Evolutionary conservation across 2,329 filamentous ascomycete genomes (phyloP), one percentile per base, ranked within the genome.

Genomic region (Tolypocladium sp.): DNA sequence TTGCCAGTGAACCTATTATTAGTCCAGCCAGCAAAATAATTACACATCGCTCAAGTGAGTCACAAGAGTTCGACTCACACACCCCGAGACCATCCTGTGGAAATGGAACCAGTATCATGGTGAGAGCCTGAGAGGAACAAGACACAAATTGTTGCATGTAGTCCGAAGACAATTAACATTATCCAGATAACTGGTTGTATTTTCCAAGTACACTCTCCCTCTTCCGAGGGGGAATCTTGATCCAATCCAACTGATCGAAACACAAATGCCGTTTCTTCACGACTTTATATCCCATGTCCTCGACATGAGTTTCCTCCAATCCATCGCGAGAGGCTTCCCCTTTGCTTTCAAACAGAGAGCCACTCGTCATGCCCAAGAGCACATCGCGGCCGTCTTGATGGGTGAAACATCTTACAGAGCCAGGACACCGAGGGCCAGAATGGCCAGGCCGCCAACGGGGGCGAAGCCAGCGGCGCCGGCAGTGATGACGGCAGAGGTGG

Each of bases 391-490:
- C 17, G 30, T 15, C 30, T 35, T 13, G 10, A 12, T 13, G 6
- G 49, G 49, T 20, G 35, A 57, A 59, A 44, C 51, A 53, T 56
- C 42, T 74, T 74, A 75, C 70, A 75, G 71, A 63, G 73, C 72
- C 63, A 74, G 58, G 60, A 65, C 71, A 60, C 63, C 70, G 54
- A 73, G 59, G 55, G 64, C 69, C 55, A 70, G 63, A 63, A 73
- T 65, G 65, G 69, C 73, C 25, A 72, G 57, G 57, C 63, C 70
- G n/a, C 71, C 70, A 27, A 70, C 46, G 64, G 70, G 65, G 62
- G 63, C 67, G 58, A 71, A 42, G 56, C 63, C 65, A 57, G 69
- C 70, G 57, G 71, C 73, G 57, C 65, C 71, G 61, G 60, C 68
- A 58, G 66, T 66, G 59, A 66, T 65, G 59, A 58, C 35, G 54